A percentile compares a stretch with the other conserved stretches of the same genome.
Evolutionary conservation across 441 rosid species (phyloP).

Genomic region (Euphorbia celastroides): DNA sequence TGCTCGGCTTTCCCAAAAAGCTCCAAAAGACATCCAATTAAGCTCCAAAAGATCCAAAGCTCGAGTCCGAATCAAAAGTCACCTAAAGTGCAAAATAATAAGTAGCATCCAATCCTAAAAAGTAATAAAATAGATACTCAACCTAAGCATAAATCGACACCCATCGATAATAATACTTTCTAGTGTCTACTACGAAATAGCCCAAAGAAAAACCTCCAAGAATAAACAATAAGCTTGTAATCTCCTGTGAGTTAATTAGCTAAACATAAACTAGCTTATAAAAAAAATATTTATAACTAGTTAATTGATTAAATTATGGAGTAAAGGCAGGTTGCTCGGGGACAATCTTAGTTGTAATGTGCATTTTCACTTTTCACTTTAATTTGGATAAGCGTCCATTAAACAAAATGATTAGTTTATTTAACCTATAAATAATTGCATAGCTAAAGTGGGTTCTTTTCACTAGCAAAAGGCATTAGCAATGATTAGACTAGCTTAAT

Average conservation of each 20-base stretch:
- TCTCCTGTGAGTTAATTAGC: slow-evolving; percentile 1
- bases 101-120: too few species aligned
- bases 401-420: slow-evolving; percentile 8
- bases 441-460: not conserved
- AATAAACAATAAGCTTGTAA: not conserved
- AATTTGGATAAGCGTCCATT: slow-evolving; percentile 18
- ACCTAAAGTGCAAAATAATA: too few species aligned
- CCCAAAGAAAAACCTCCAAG: not conserved
- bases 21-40: too few species aligned
- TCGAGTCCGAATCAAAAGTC: too few species aligned
- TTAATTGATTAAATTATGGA: not conserved
- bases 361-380: slow-evolving; percentile 6
- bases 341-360: slow-evolving; percentile 27
- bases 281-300: not conserved
- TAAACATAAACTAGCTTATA: not conserved
- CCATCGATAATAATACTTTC: too few species aligned
- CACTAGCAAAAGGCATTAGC: slow-evolving; percentile 1
- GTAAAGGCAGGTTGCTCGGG: slow-evolving; percentile 13
- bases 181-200: not conserved
- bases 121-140: too few species aligned
- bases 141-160: too few species aligned
- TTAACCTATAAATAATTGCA: slow-evolving; percentile 6
- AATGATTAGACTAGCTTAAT: not conserved
- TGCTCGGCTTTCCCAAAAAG: too few species aligned
- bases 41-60: too few species aligned